Conservation (phyloP, 257 asterid species). For the Petunia secreta region DNA sequence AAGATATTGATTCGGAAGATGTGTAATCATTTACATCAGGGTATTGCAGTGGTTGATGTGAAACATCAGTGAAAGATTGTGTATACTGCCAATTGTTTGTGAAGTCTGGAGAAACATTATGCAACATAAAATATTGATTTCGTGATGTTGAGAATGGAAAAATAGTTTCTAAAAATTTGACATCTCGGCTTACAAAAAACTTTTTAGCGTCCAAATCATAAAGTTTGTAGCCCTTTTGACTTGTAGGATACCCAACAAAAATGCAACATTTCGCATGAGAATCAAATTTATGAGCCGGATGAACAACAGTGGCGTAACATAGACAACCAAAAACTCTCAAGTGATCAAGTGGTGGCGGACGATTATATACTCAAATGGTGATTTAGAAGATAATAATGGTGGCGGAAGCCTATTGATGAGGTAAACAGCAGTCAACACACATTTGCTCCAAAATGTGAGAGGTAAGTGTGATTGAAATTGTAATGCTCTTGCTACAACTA, state of each 20-base stretch:
- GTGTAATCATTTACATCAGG: too few relatives aligned
- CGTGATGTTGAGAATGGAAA: background rate
- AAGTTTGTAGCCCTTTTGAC: too few relatives aligned
- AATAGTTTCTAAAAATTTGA: background rate
- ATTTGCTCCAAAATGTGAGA: background rate
- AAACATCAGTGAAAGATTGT: too few relatives aligned
- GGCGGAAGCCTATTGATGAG: background rate
- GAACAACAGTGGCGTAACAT: slow-evolving; percentile 10
- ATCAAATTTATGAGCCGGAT: slow-evolving; percentile 18
- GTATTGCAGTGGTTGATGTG: too few relatives aligned
- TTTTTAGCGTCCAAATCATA: too few relatives aligned
- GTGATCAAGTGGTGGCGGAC: background rate
- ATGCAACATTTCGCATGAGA: slow-evolving; percentile 4
- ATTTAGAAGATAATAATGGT: too few relatives aligned
- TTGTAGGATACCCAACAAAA: background rate
- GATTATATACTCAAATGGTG: background rate
- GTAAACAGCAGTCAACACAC: background rate
- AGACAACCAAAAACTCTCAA: background rate
- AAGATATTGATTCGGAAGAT: too few relatives aligned
- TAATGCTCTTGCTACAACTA: too few relatives aligned
- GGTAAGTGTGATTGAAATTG: too few relatives aligned
- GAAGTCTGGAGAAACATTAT: background rate
- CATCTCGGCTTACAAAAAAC: too few relatives aligned
- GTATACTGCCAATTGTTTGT: background rate
- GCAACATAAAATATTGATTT: background rate